These are phyloP conservation scores for Saccharomycopsis javanensis DNA, from an alignment of 805 yeast species.

Conservation along the genomic window DNA sequence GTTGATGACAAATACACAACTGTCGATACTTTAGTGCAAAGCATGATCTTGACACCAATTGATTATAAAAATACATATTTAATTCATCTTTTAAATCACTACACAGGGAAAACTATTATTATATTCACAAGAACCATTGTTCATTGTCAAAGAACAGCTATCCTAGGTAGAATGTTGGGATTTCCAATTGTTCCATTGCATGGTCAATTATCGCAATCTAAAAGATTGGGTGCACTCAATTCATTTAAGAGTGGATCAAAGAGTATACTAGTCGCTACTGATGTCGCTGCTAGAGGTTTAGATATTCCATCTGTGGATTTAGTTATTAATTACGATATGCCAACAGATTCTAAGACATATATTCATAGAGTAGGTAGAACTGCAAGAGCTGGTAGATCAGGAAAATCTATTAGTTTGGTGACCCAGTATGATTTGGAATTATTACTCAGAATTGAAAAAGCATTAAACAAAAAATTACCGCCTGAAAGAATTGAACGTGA, in stretches of 20 bases:
- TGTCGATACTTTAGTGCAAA: conserved; percentile 86
- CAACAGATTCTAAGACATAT: conserved; percentile 76
- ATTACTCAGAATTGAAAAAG: conserved; percentile 81
- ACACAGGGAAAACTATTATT: conserved; percentile 74
- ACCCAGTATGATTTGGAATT: conserved; percentile 93
- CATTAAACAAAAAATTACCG: conserved; percentile 70
- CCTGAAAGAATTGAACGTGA: conserved; percentile 74
- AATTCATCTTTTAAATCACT: conserved; percentile 74
- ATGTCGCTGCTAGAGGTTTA: conserved; percentile 83
- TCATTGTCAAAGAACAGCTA: conserved; percentile 84
- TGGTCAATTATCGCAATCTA: conserved; percentile 82
- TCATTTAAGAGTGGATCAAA: conserved; percentile 67
- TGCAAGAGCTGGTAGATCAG: conserved; percentile 88
- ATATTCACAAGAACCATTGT: conserved; percentile 93
- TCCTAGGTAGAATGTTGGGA: conserved; percentile 69
- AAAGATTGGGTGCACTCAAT: conserved; percentile 72
- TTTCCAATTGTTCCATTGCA: conserved; percentile 88
- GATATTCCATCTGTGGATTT: conserved; percentile 76
- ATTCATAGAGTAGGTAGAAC: conserved; percentile 92
- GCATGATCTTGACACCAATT: conserved; percentile 83
- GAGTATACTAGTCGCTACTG: conserved; percentile 68
- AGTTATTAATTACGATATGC: conserved; percentile 70
- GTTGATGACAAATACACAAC: conserved; percentile 85
- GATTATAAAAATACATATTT: conserved; percentile 85
- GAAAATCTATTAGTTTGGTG: conserved; percentile 76